Evolutionary conservation across 169 alveolate genomes (phyloP), one percentile per base, ranked within the genome.

Genomic region (Plasmodium sp.): DNA sequence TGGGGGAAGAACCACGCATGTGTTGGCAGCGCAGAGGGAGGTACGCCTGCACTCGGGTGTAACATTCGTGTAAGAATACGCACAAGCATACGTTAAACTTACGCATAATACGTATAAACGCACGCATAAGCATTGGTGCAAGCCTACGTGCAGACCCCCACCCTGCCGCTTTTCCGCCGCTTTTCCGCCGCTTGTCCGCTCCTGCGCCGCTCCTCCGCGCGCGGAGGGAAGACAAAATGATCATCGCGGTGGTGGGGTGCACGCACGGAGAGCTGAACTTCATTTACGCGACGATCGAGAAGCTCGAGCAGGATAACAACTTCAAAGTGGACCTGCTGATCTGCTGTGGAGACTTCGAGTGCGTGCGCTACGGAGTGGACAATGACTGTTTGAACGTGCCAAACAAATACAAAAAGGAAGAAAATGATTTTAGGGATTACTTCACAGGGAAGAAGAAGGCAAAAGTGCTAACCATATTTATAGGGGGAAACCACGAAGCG

Each of bases 401-500:
- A 18, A 97, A 96, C 22, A 98, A 98, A 86, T 98, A 98, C 96
- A 96, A 97, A 92, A 92, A 82, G 33, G 96, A 96, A 43, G 96
- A 98, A 93, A 98, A 99, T 18, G 99, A 98, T 93, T 99, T 99
- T 93, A 97, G 95, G 48, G 97, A 97, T 56, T 99, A 98, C 95
- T 99, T 97, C 96, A 95, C 94, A 54, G 99, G 99, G 3, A 92
- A 85, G 41, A 92, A 96, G 77, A 85, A 74, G 72, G 99, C 99
- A 16, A 99, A 99, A 10, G 94, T 97, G 77, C 96, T 99, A 73
- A 99, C 99, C 9, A 93, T 99, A 31, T 98, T 99, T 95, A 97
- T 99, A 22, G 99, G 99, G 34, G 99, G 99, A 22, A 99, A 99
- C 93, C 99, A 99, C 95, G 99, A 99, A 93, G 99, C 99, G 12